phyloP scores from a whole-genome alignment of 257 asterid genomes.

The Nyctanthes arbortristis region DNA sequence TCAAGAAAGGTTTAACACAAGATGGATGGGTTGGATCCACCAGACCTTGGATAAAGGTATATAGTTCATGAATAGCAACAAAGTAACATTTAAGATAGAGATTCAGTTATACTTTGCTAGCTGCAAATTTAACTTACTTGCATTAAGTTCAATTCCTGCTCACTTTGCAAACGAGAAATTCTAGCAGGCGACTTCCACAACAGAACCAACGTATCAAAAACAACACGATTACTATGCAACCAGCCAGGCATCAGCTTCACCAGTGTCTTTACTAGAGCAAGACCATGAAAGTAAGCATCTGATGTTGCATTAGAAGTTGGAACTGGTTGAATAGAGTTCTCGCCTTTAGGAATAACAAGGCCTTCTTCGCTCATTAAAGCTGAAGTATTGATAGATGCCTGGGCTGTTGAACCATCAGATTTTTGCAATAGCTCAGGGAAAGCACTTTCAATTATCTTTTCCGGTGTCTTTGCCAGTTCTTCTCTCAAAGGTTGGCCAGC shows the following conservation, averaged over 20 bases:
- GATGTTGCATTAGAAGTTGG: constrained; percentile 51
- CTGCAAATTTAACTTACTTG: constrained; percentile 63
- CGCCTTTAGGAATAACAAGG: constrained; percentile 58
- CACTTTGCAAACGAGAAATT: constrained; percentile 76
- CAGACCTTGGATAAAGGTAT: background rate
- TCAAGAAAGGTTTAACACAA: background rate
- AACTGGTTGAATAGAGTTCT: constrained; percentile 54
- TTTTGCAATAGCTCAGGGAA: constrained; percentile 70
- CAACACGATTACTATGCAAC: constrained; percentile 84
- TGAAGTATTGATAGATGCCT: constrained; percentile 62
- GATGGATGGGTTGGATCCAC: background rate
- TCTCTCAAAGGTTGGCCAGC: constrained; percentile 99
- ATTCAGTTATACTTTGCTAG: constrained; percentile 6
- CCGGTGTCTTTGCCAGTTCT: constrained; percentile 97
- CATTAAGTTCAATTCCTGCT: constrained; percentile 88
- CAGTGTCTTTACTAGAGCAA: constrained; percentile 83
- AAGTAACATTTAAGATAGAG: background rate
- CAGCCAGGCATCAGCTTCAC: constrained; percentile 97
- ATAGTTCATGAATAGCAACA: background rate
- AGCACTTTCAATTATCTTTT: constrained; percentile 89
- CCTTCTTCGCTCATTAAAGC: constrained; percentile 55
- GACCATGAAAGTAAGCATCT: constrained; percentile 97
- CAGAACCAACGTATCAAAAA: constrained; percentile 79
- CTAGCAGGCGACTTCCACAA: constrained; percentile 96
- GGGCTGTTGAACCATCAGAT: constrained; percentile 51